Conservation (phyloP, 805 yeast species). For the Spathaspora girioi region DNA sequence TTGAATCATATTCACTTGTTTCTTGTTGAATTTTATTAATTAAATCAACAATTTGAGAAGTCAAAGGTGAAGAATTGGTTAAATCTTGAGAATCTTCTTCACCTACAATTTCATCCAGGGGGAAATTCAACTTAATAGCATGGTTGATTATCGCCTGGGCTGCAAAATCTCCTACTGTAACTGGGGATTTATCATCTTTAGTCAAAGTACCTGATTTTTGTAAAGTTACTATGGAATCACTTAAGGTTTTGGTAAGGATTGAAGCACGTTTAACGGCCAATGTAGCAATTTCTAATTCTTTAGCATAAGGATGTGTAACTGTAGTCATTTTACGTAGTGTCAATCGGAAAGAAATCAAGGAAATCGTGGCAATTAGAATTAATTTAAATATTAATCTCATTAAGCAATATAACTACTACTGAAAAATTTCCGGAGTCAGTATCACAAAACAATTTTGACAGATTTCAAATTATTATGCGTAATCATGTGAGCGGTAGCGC, state of each 20-base stretch:
- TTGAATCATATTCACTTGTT: slow-evolving; percentile 27
- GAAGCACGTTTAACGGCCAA: slow-evolving; percentile 90
- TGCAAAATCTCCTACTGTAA: slow-evolving; percentile 93
- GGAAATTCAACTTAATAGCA: slow-evolving; percentile 76
- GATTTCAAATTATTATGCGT: background rate
- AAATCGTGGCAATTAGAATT: background rate
- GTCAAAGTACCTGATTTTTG: slow-evolving; percentile 57
- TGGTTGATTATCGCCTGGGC: slow-evolving; percentile 91
- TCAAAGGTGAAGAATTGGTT: slow-evolving; percentile 32
- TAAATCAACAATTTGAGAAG: slow-evolving; percentile 54
- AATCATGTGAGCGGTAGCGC: background rate
- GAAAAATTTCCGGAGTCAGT: background rate
- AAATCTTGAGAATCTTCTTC: slow-evolving; percentile 85
- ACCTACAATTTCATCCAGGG: slow-evolving; percentile 83
- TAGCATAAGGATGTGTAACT: slow-evolving; percentile 39
- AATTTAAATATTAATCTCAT: background rate
- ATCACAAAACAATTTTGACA: background rate
- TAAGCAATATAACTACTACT: no score
- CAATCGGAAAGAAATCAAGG: background rate
- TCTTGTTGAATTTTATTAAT: slow-evolving; percentile 50
- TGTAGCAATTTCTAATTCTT: slow-evolving; percentile 77
- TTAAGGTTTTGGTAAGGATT: slow-evolving; percentile 60
- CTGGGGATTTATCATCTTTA: slow-evolving; percentile 90
- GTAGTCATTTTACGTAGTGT: slow-evolving; percentile 4
- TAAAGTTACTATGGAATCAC: slow-evolving; percentile 50